Evolutionary conservation across 306 rosid species (phyloP).

Genomic region (Fragaria ananassa): DNA sequence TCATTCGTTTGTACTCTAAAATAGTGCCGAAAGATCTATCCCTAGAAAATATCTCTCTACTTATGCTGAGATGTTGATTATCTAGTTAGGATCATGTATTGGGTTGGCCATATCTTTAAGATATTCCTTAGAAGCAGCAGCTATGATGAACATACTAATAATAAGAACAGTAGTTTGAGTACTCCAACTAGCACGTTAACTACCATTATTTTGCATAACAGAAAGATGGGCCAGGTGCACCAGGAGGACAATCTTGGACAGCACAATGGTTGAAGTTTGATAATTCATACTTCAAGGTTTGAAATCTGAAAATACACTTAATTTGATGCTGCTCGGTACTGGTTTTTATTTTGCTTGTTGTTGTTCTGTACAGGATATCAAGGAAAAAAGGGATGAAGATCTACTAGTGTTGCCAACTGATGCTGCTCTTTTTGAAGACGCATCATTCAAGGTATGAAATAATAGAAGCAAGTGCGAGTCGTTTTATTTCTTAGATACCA

Average conservation of each 20-base stretch:
- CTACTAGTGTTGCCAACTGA: slow-evolving; percentile 92
- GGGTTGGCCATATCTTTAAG: background rate
- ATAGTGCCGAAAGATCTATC: background rate
- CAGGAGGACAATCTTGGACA: slow-evolving; percentile 99
- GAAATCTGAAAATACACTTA: slow-evolving; percentile 14
- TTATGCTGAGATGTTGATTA: background rate
- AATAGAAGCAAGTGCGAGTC: background rate
- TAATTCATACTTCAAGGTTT: slow-evolving; percentile 91
- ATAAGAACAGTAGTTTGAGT: slow-evolving; percentile 6
- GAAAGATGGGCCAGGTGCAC: slow-evolving; percentile 98
- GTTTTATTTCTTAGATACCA: background rate
- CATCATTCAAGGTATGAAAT: slow-evolving; percentile 72
- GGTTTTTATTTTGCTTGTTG: slow-evolving; percentile 27
- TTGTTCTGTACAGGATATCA: slow-evolving; percentile 69
- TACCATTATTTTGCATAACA: slow-evolving; percentile 34
- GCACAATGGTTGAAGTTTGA: slow-evolving; percentile 93
- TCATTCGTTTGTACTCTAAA: background rate
- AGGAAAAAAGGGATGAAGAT: slow-evolving; percentile 83
- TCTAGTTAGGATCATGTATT: background rate
- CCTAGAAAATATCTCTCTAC: background rate
- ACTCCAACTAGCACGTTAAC: slow-evolving; percentile 19
- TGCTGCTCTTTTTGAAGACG: slow-evolving; percentile 88
- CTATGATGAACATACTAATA: slow-evolving; percentile 9
- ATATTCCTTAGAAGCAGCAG: background rate
- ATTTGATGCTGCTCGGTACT: background rate